phyloP scores from a whole-genome alignment of 192 early-diverging fungal species.

The Lunasporangiospora selenospora region DNA sequence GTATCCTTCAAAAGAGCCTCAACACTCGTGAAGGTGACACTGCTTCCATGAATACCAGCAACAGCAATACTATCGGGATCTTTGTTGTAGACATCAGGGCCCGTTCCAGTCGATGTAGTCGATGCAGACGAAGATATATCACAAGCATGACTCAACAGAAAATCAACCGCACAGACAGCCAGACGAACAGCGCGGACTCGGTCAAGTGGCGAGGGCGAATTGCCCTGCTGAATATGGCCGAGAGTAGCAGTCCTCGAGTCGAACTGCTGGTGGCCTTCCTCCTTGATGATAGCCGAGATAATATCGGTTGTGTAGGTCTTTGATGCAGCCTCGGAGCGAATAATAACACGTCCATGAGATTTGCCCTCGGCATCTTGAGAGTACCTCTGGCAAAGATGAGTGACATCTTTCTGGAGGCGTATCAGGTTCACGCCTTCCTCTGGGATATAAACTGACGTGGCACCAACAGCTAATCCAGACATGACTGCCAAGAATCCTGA shows the following conservation, averaged over 20 bases:
- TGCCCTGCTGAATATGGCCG: conserved; percentile 97
- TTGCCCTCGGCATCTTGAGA: conserved; percentile 71
- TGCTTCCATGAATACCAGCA: conserved; percentile 83
- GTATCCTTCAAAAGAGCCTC: conserved; percentile 64
- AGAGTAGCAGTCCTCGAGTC: conserved; percentile 91
- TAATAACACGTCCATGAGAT: conserved; percentile 87
- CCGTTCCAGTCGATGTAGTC: conserved; percentile 44
- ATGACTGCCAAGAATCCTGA: conserved; percentile 92
- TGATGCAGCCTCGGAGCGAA: conserved; percentile 76
- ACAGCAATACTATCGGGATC: conserved; percentile 69
- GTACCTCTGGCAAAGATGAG: conserved; percentile 82
- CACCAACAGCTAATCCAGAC: conserved; percentile 86
- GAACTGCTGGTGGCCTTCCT: conserved; percentile 88
- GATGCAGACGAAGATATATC: conserved; percentile 29
- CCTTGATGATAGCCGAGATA: conserved; percentile 82
- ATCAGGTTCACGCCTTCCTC: conserved; percentile 86
- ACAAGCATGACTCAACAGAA: conserved; percentile 74
- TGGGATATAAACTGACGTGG: conserved; percentile 92
- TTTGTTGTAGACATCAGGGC: conserved; percentile 67
- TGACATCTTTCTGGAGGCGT: conserved; percentile 84
- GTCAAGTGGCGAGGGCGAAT: conserved; percentile 92
- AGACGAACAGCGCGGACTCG: conserved; percentile 91
- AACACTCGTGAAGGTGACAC: conserved; percentile 68
- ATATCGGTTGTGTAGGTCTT: conserved; percentile 91
- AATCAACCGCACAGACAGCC: conserved; percentile 83